Percentiles rank a stretch among this genome's conserved stretches.
Conservation (phyloP, 1,284 basidiomycete genomes). For the Fomitiporia mediterranea region DNA sequence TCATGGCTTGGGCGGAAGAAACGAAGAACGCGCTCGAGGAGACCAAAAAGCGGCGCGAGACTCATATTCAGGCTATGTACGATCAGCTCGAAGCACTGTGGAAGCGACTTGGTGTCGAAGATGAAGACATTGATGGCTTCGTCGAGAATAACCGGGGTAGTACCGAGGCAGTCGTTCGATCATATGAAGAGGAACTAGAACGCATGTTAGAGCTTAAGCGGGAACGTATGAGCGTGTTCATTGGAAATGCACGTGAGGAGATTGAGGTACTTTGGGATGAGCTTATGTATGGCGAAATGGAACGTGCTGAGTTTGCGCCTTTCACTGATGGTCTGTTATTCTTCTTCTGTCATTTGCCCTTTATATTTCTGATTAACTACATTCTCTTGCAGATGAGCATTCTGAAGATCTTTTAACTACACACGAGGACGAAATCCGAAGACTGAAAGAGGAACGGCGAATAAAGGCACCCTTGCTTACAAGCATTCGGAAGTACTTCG, state of each 20-base stretch:
- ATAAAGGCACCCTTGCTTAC: slow-evolving; percentile 75
- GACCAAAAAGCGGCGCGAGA: slow-evolving; percentile 62
- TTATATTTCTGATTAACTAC: background rate
- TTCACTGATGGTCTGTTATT: slow-evolving; percentile 69
- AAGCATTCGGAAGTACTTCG: slow-evolving; percentile 83
- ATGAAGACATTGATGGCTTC: slow-evolving; percentile 75
- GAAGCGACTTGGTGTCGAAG: slow-evolving; percentile 69
- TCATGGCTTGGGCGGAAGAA: slow-evolving; percentile 59
- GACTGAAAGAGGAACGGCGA: slow-evolving; percentile 76
- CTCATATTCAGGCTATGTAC: slow-evolving; percentile 80
- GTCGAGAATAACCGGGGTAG: slow-evolving; percentile 76
- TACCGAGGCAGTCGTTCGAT: slow-evolving; percentile 64
- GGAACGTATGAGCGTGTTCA: slow-evolving; percentile 84
- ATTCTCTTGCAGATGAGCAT: slow-evolving; percentile 62
- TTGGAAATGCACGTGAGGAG: slow-evolving; percentile 78
- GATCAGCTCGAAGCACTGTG: slow-evolving; percentile 82
- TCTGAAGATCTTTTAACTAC: slow-evolving; percentile 84
- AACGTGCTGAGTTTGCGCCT: slow-evolving; percentile 75
- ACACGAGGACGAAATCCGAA: slow-evolving; percentile 85
- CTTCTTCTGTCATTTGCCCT: background rate
- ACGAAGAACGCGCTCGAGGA: slow-evolving; percentile 60
- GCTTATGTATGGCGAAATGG: slow-evolving; percentile 80
- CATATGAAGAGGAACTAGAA: slow-evolving; percentile 88
- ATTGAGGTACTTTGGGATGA: slow-evolving; percentile 84
- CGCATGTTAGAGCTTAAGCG: slow-evolving; percentile 87